phyloP scores from a whole-genome alignment of 129 eudicot genomes.

The Flaveria bidentis region DNA sequence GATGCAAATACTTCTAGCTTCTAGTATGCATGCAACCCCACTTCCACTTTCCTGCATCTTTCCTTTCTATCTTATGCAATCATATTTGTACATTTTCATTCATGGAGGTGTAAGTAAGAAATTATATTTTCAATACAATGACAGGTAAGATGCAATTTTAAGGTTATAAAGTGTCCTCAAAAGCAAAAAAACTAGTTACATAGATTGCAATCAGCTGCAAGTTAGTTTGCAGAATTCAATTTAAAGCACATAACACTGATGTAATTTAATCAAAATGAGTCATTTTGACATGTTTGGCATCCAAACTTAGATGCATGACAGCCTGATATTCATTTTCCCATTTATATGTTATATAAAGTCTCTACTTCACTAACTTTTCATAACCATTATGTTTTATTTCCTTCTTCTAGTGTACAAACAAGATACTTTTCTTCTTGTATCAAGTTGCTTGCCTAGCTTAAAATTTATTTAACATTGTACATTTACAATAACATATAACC shows the following conservation, averaged over 20 bases:
- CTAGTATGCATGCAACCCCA: neutral
- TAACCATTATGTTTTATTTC: too few species aligned
- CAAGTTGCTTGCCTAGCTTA: neutral
- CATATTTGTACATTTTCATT: neutral
- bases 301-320: neutral
- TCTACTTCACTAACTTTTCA: neutral
- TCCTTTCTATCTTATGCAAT: neutral
- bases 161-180: neutral
- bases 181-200: neutral
- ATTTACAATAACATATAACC: conserved; percentile 1
- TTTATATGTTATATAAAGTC: neutral
- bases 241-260: neutral
- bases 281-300: neutral
- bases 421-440: conserved; percentile 1
- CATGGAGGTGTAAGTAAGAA: neutral
- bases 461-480: neutral
- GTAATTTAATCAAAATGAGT: neutral
- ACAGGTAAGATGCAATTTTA: neutral
- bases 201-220: conserved; percentile 3
- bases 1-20: neutral
- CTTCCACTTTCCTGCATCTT: neutral
- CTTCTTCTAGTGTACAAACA: neutral
- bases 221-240: neutral
- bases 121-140: neutral
- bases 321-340: neutral